These are phyloP conservation scores for Kodamaea kakaduensis DNA, from an alignment of 805 yeast genomes.

Conservation along the genomic window DNA sequence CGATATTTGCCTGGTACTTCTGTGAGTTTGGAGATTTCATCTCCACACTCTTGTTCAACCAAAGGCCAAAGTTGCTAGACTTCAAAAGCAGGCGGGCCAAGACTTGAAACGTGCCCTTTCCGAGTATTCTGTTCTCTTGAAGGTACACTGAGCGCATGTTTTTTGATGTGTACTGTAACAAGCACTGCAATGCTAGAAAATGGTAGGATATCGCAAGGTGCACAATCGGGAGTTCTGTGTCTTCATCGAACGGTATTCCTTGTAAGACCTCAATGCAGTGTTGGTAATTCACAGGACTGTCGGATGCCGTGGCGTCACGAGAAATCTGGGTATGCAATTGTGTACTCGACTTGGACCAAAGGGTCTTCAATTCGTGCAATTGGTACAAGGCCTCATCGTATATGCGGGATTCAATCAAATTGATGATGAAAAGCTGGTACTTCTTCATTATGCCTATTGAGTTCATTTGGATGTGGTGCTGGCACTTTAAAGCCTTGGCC, in stretches of 20 bases:
- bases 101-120: slow-evolving; percentile 9
- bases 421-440: slow-evolving; percentile 27
- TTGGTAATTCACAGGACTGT: no score
- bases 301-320: no score
- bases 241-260: slow-evolving; percentile 2
- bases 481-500: slow-evolving; percentile 15
- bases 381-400: slow-evolving; percentile 13
- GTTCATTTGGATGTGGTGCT: slow-evolving; percentile 13
- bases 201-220: slow-evolving; percentile 19
- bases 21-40: slow-evolving; percentile 7
- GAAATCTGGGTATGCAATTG: no score
- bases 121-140: slow-evolving; percentile 12
- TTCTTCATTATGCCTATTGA: slow-evolving; percentile 16
- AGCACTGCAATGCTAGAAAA: slow-evolving; percentile 25
- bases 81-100: slow-evolving; percentile 18
- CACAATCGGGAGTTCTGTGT: background rate
- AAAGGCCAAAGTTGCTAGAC: slow-evolving; percentile 17
- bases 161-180: slow-evolving; percentile 20
- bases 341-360: background rate
- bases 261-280: slow-evolving; percentile 1
- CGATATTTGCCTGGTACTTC: slow-evolving; percentile 20
- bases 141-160: slow-evolving; percentile 14
- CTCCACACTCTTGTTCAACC: slow-evolving; percentile 17
- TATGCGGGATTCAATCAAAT: slow-evolving; percentile 18
- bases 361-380: background rate